Evolutionary conservation across 169 alveolate genomes (phyloP).

Genomic region (Cryptosporidium sp.): DNA sequence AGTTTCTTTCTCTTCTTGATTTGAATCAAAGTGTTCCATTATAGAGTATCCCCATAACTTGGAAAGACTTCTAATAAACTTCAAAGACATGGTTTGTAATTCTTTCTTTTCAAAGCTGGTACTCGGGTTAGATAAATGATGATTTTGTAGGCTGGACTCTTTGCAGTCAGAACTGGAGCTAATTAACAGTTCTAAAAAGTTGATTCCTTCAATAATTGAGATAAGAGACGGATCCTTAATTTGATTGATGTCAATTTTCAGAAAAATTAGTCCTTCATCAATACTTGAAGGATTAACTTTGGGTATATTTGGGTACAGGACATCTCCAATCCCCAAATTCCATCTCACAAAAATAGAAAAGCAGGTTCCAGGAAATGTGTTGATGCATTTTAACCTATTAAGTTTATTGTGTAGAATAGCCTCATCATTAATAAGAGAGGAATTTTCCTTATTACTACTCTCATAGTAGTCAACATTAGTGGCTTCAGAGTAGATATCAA

Average conservation of each 20-base stretch:
- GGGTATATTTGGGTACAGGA: conserved; percentile 21
- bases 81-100: background rate
- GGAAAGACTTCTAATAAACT: conserved; percentile 18
- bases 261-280: conserved; percentile 18
- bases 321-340: conserved; percentile 7
- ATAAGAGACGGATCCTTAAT: background rate
- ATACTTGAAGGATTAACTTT: conserved; percentile 12
- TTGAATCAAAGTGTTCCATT: conserved; percentile 1
- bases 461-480: background rate
- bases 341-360: conserved; percentile 43
- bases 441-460: background rate
- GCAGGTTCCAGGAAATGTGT: conserved; percentile 28
- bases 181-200: conserved; percentile 14
- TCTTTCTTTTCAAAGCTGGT: background rate
- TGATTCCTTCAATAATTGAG: conserved; percentile 11
- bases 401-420: background rate
- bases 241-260: conserved; percentile 7
- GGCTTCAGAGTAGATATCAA: conserved; percentile 16
- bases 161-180: background rate
- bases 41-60: conserved; percentile 42
- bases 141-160: background rate
- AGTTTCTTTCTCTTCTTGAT: conserved; percentile 7
- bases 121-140: background rate
- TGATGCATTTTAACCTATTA: background rate
- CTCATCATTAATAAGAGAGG: background rate